phyloP scores from a whole-genome alignment of 306 rosid species.

The Vigna hirtella region DNA sequence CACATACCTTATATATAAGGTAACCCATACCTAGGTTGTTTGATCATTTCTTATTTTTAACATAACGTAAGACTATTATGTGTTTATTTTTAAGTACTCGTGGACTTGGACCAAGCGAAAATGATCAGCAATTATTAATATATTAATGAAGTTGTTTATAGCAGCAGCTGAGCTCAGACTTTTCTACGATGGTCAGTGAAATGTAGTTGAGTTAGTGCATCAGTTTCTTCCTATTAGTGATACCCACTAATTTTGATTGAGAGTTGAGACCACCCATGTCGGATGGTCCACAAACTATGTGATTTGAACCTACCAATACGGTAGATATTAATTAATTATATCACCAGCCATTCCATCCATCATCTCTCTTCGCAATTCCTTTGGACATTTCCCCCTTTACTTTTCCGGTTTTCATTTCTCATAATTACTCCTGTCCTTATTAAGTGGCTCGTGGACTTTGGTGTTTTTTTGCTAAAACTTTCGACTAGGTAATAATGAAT shows the following conservation, averaged over 20 bases:
- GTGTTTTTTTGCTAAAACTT: slow-evolving; percentile 50
- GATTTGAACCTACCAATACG: slow-evolving; percentile 32
- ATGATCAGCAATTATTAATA: slow-evolving; percentile 30
- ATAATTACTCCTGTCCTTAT: slow-evolving; percentile 61
- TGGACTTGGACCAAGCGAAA: slow-evolving; percentile 40
- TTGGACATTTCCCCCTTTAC: not conserved
- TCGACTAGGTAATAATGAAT: slow-evolving; percentile 52
- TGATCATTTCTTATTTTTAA: not conserved
- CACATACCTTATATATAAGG: slow-evolving; percentile 42
- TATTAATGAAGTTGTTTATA: not conserved
- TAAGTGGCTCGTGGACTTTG: slow-evolving; percentile 52
- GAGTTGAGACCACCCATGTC: slow-evolving; percentile 25
- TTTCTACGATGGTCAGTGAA: slow-evolving; percentile 25
- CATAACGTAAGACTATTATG: not conserved
- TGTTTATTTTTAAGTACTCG: not conserved
- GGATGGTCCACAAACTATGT: slow-evolving; percentile 52
- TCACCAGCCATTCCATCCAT: not conserved
- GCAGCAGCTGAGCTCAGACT: not conserved
- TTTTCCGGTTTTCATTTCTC: slow-evolving; percentile 48
- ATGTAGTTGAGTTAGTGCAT: slow-evolving; percentile 17
- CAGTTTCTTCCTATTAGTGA: slow-evolving; percentile 19
- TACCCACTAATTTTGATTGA: slow-evolving; percentile 15
- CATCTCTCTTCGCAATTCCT: slow-evolving; percentile 26
- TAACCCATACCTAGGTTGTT: not conserved
- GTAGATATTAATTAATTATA: slow-evolving; percentile 15